phyloP scores from a whole-genome alignment of 371 early-diverging fungal genomes.

The Haplosporangium sp. region DNA sequence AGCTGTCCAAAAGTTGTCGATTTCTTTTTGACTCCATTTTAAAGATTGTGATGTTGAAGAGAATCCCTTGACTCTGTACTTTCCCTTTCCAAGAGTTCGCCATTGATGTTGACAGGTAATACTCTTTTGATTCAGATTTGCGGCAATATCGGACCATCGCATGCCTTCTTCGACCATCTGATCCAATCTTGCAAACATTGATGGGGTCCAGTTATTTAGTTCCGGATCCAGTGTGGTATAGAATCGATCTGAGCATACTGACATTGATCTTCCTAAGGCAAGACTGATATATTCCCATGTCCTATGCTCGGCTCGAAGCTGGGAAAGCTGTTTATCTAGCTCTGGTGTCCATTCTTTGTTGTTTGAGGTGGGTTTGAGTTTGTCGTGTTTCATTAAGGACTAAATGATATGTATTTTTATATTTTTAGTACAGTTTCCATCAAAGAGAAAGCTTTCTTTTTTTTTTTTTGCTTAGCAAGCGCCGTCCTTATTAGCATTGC shows the following conservation, averaged over 20 bases:
- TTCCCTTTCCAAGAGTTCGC: slow-evolving; percentile 35
- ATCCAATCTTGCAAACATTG: slow-evolving; percentile 40
- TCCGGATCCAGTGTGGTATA: slow-evolving; percentile 31
- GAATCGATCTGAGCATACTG: slow-evolving; percentile 35
- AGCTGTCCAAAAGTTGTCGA: slow-evolving; percentile 29
- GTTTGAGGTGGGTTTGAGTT: too few relatives aligned
- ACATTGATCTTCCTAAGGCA: slow-evolving; percentile 7
- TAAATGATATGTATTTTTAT: too few relatives aligned
- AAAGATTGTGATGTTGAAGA: neutral
- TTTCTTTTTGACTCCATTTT: slow-evolving; percentile 16
- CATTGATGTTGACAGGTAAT: slow-evolving; percentile 49
- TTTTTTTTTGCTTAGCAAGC: too few relatives aligned
- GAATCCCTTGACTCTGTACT: slow-evolving; percentile 21
- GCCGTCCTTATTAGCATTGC: too few relatives aligned
- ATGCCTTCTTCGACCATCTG: slow-evolving; percentile 38
- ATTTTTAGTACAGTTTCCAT: too few relatives aligned
- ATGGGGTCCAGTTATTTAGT: slow-evolving; percentile 35
- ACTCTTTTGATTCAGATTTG: slow-evolving; percentile 1
- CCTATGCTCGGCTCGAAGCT: slow-evolving; percentile 8
- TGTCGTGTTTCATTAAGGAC: too few relatives aligned
- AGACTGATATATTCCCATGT: slow-evolving; percentile 37
- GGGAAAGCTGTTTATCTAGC: slow-evolving; percentile 17
- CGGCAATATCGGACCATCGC: slow-evolving; percentile 24
- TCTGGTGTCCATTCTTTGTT: slow-evolving; percentile 8
- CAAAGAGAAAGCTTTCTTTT: too few relatives aligned